These are phyloP conservation scores for Breynia disticha DNA, from an alignment of 441 rosid species.

Conservation along the genomic window DNA sequence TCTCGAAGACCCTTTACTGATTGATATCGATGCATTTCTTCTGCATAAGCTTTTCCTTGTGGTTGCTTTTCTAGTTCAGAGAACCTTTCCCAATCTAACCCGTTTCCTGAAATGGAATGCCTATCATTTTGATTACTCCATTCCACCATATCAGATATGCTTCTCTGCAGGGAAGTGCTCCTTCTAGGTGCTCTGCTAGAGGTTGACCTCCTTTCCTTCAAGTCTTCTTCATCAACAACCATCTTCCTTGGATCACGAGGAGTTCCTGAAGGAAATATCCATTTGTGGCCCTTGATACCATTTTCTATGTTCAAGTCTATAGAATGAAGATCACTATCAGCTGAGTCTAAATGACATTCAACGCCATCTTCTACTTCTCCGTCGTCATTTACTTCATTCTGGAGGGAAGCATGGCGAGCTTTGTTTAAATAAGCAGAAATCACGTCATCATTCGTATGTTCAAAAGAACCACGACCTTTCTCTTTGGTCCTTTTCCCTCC, in stretches of 20 bases:
- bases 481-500: constrained; percentile 57
- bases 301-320: constrained; percentile 70
- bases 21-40: constrained; percentile 58
- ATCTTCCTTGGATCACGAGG: constrained; percentile 27
- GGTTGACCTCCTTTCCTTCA: constrained; percentile 57
- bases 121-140: constrained; percentile 50
- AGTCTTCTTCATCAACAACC: constrained; percentile 36
- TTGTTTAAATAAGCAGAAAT: constrained; percentile 41
- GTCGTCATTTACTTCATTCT: constrained; percentile 31
- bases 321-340: constrained; percentile 80
- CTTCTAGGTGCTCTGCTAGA: constrained; percentile 44
- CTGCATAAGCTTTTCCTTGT: constrained; percentile 36
- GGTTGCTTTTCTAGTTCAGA: constrained; percentile 38
- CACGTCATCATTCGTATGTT: constrained; percentile 37
- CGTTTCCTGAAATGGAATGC: constrained; percentile 36
- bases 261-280: constrained; percentile 39
- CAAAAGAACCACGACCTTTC: constrained; percentile 34
- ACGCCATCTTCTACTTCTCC: constrained; percentile 65
- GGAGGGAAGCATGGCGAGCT: constrained; percentile 32
- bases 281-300: constrained; percentile 46
- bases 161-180: constrained; percentile 59
- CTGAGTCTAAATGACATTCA: constrained; percentile 49
- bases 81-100: constrained; percentile 50
- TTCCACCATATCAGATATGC: constrained; percentile 79
- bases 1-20: constrained; percentile 54